Evolutionary conservation across 805 yeast genomes (phyloP).

Genomic region (Barnettozyma californica): DNA sequence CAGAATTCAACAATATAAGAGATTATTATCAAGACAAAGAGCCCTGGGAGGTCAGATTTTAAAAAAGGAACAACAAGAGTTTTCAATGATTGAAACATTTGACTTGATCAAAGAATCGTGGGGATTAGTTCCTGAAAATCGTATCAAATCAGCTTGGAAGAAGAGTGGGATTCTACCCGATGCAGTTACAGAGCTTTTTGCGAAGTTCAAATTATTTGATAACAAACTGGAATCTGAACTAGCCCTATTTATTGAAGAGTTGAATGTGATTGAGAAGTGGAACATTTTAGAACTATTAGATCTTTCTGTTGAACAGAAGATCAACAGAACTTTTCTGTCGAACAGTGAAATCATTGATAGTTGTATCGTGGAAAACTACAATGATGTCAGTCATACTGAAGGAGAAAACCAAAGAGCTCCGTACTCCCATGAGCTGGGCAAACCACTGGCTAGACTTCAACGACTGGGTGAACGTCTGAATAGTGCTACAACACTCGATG

Average conservation of each 20-base stretch:
- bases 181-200: conserved; percentile 24
- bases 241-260: conserved; percentile 37
- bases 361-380: conserved; percentile 43
- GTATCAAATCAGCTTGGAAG: conserved; percentile 39
- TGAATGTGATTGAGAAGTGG: conserved; percentile 54
- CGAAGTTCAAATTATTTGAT: conserved; percentile 29
- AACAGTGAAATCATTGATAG: conserved; percentile 58
- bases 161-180: conserved; percentile 38
- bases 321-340: conserved; percentile 42
- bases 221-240: conserved; percentile 37
- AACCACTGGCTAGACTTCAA: conserved; percentile 21
- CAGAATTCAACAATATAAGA: conserved; percentile 50
- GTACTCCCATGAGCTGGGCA: conserved; percentile 23
- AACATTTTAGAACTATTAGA: conserved; percentile 50
- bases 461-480: conserved; percentile 19
- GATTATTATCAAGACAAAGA: conserved; percentile 26
- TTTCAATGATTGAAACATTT: conserved; percentile 51
- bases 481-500: conserved; percentile 4
- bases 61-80: conserved; percentile 34
- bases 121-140: conserved; percentile 36
- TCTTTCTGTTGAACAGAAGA: conserved; percentile 38
- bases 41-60: conserved; percentile 16
- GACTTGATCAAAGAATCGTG: conserved; percentile 56
- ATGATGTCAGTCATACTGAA: conserved; percentile 18
- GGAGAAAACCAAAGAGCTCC: conserved; percentile 22